Evolutionary conservation across 1,139 yeast species (phyloP).

Genomic region (Ogataea hybrid): DNA sequence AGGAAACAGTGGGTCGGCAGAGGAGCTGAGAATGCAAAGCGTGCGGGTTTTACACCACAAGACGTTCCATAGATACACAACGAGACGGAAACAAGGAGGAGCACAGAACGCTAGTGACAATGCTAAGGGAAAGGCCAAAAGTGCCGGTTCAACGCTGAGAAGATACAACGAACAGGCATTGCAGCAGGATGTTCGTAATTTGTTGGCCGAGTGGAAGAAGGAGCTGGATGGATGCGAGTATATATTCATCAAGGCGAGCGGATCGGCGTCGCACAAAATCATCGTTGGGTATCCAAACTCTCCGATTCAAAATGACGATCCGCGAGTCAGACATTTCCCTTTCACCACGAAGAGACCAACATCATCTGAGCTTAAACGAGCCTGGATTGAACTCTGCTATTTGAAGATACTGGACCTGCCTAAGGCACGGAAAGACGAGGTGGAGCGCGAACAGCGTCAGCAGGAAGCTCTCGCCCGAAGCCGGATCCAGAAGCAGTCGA

Average conservation of each 20-base stretch:
- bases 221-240: constrained; percentile 58
- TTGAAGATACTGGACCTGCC: constrained; percentile 58
- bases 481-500: constrained; percentile 13
- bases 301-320: constrained; percentile 45
- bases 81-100: constrained; percentile 97
- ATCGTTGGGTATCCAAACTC: constrained; percentile 59
- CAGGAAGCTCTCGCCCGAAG: constrained; percentile 32
- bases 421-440: constrained; percentile 37
- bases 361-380: constrained; percentile 70
- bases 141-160: constrained; percentile 91
- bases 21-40: constrained; percentile 51
- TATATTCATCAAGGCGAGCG: constrained; percentile 84
- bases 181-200: constrained; percentile 68
- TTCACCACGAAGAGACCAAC: constrained; percentile 92
- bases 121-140: constrained; percentile 91
- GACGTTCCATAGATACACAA: constrained; percentile 92
- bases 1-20: constrained; percentile 49
- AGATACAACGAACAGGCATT: constrained; percentile 87
- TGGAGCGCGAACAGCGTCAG: constrained; percentile 31
- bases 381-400: constrained; percentile 79
- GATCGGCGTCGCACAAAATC: constrained; percentile 62
- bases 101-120: constrained; percentile 91
- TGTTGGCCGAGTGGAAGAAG: constrained; percentile 63
- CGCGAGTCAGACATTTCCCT: constrained; percentile 68
- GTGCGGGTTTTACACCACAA: constrained; percentile 72